Base-by-base conservation (phyloP, 257 asterid genomes). In the Oldenlandia corymbosa region DNA sequence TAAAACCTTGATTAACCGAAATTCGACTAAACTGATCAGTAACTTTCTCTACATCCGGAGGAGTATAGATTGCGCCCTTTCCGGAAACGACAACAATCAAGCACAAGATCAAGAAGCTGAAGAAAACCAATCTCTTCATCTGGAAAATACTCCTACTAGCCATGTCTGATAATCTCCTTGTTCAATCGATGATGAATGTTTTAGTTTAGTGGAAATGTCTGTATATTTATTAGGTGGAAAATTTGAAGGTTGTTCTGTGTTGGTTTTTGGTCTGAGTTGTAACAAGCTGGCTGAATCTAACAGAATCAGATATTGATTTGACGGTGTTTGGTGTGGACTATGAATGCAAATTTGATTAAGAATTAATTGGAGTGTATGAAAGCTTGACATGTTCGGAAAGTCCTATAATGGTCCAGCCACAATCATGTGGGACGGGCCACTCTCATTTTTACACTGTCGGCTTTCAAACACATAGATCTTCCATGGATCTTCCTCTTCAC, bases 251-350 rank as follows among this genome's bases (percentile, higher is more conserved):
- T n/a, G n/a, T n/a, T n/a, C n/a, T n/a, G n/a, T n/a, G n/a, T n/a
- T n/a, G n/a, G n/a, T n/a, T n/a, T n/a, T n/a, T n/a, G n/a, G n/a
- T n/a, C 85, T 79, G 79, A 86, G 95, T 83, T 87, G 91, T 81
- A 66, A 85, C 94, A 80, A 90, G 95, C 94, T 90, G 86, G 79
- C 68, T 74, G 69, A 65, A 69, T 66, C 79, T 62, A 41, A 51
- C 36, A 53, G 62, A 76, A 75, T 76, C 75, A 39, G 68, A 3
- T 9, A 71, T 37, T 69, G 48, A 54, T 73, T 48, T 49, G 32
- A 70, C 78, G 73, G n/a, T 81, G 68, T 50, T 61, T 62, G 31
- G 69, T 84, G 84, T 86, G 85, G 57, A 32, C 72, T 24, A 34
- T 60, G 82, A 73, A n/a, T n/a, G n/a, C n/a, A n/a, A n/a, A n/a